Conservation (phyloP, 306 rosid genomes). For the Betula pendula region DNA sequence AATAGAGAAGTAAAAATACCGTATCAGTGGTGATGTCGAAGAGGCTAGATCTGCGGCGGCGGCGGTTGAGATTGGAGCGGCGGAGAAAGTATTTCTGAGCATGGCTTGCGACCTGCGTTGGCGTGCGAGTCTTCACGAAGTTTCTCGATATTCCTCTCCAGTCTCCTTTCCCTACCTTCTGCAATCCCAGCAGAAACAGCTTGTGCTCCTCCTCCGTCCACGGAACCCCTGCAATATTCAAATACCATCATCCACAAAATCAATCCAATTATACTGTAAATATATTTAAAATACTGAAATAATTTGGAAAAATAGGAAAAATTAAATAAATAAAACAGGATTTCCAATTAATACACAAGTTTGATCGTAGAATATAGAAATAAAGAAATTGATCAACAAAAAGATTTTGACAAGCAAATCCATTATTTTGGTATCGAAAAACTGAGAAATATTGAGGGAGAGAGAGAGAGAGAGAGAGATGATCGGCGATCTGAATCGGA, state of each 20-base stretch:
- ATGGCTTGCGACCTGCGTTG: conserved; percentile 98
- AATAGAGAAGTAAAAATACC: conserved; percentile 32
- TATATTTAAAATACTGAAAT: neutral
- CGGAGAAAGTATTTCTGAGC: conserved; percentile 98
- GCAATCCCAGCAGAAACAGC: conserved; percentile 84
- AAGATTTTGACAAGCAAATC: neutral
- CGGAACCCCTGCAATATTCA: conserved; percentile 69
- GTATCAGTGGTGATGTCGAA: conserved; percentile 95
- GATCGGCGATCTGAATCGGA: conserved; percentile 35
- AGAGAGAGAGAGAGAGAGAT: neutral
- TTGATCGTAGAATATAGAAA: neutral
- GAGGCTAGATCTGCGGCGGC: conserved; percentile 99
- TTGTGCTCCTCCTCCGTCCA: conserved; percentile 99
- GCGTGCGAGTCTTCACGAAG: conserved; percentile 96
- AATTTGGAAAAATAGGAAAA: too few species aligned
- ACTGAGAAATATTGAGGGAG: neutral
- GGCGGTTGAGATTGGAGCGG: conserved; percentile 87
- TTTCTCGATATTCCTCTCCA: conserved; percentile 98
- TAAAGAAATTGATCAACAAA: neutral
- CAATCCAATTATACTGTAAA: too few species aligned
- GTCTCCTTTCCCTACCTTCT: conserved; percentile 96
- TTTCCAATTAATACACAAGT: too few species aligned
- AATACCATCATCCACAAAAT: conserved; percentile 24
- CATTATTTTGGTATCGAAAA: neutral
- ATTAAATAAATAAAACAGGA: too few species aligned